Conservation (phyloP, 2,329 filamentous ascomycete genomes). For the Venturia oleaginea region DNA sequence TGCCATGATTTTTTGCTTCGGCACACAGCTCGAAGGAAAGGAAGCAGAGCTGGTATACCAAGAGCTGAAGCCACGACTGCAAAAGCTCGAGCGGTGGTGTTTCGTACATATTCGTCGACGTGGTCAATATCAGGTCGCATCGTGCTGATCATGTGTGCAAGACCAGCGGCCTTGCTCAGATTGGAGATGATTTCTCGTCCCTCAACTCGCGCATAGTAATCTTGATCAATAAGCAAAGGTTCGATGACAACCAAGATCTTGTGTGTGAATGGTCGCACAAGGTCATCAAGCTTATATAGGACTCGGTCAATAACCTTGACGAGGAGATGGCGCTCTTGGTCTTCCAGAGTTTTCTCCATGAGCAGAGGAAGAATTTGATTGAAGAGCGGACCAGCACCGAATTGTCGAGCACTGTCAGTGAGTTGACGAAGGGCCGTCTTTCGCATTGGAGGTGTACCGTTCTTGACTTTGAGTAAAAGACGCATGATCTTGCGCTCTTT, state of each 20-base stretch:
- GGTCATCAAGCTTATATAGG: slow-evolving; percentile 94
- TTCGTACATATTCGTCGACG: slow-evolving; percentile 94
- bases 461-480: slow-evolving; percentile 94
- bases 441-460: slow-evolving; percentile 95
- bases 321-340: slow-evolving; percentile 93
- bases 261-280: slow-evolving; percentile 92
- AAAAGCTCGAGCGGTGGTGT: slow-evolving; percentile 94
- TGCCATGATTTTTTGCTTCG: slow-evolving; percentile 99
- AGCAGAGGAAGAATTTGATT: slow-evolving; percentile 94
- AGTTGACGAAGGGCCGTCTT: slow-evolving; percentile 96
- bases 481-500: slow-evolving; percentile 99
- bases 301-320: slow-evolving; percentile 99
- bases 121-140: slow-evolving; percentile 99
- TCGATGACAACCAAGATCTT: slow-evolving; percentile 99
- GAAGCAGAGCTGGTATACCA: slow-evolving; percentile 87
- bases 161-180: slow-evolving; percentile 87
- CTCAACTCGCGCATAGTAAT: slow-evolving; percentile 97
- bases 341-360: slow-evolving; percentile 97
- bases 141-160: slow-evolving; percentile 98
- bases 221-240: slow-evolving; percentile 96
- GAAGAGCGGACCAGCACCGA: slow-evolving; percentile 88
- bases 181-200: slow-evolving; percentile 99
- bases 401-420: slow-evolving; percentile 93
- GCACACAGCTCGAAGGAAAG: slow-evolving; percentile 91
- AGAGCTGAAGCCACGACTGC: slow-evolving; percentile 94